Evolutionary conservation across 2,329 filamentous ascomycete species (phyloP), one percentile per base, ranked within the genome.

Genomic region (Emydomyces testavorans): DNA sequence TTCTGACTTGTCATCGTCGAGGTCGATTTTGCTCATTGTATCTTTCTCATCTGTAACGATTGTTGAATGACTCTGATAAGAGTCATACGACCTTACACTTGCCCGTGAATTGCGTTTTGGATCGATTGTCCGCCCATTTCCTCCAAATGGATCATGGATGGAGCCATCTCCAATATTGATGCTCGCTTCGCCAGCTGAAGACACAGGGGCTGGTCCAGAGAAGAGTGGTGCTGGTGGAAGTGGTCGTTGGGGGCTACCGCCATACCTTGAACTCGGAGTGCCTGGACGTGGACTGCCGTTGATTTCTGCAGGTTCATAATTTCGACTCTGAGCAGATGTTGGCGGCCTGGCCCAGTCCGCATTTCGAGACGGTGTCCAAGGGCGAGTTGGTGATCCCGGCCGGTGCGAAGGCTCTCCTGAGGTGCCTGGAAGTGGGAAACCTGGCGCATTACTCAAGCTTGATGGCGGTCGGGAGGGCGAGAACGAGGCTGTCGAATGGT

Each of bases 211-310:
- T 3, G 73, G 71, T 6, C 67, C 72, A 2, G 83, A 77, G 60
- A 94, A 96, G 6, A 94, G 71, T 3, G 92, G 92, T 24, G 88
- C 86, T 0, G 88, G 87, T 2, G 92, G 92, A 26, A 96, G 72
- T 2, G 90, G 90, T 48, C 90, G 77, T 56, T 87, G 79, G 8
- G 89, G 86, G 60, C 87, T 93, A 2, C 88, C 85, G 16, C 88
- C 85, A 63, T 96, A 95, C 62, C 80, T 77, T 1, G 87, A 90
- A 0, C 88, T 88, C 1, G 90, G 88, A 0, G 90, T 95, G 4
- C 90, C 90, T 1, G 92, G 90, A 50, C 92, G 73, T 5, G 92
- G 89, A 52, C 79, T 89, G 41, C 92, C 92, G 59, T 96, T 90
- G 50, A 96, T 68, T 57, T 95, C 89, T 18, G 82, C 75, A 0